Evolutionary conservation across 2,329 filamentous ascomycete species (phyloP).

Genomic region (Aspergillus sp.): DNA sequence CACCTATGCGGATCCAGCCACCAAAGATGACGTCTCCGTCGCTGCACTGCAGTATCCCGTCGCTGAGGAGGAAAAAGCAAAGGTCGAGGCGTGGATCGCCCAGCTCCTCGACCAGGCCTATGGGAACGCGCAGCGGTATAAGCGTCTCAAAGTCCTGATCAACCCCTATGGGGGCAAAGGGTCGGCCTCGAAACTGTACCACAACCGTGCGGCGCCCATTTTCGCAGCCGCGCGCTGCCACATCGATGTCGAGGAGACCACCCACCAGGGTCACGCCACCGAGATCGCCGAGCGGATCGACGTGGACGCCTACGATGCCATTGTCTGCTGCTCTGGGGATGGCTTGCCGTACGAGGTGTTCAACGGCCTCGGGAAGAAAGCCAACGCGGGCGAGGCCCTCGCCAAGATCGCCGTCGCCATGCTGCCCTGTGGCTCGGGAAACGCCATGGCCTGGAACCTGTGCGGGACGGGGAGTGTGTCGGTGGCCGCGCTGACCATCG

Average conservation of each 20-base stretch:
- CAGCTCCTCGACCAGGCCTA: constrained; percentile 70
- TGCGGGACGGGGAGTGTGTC: constrained; percentile 76
- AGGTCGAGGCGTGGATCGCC: constrained; percentile 61
- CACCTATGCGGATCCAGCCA: constrained; percentile 65
- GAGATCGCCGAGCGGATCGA: constrained; percentile 75
- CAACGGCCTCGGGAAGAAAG: constrained; percentile 79
- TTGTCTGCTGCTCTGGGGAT: constrained; percentile 88
- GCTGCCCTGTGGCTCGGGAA: constrained; percentile 89
- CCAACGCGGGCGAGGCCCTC: constrained; percentile 73
- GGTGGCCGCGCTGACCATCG: constrained; percentile 74
- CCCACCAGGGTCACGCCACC: constrained; percentile 71
- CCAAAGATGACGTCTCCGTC: constrained; percentile 61
- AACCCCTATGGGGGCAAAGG: constrained; percentile 91
- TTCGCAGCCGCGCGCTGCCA: constrained; percentile 77
- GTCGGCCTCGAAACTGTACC: constrained; percentile 69
- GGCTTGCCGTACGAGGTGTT: constrained; percentile 91
- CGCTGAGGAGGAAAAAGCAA: constrained; percentile 49
- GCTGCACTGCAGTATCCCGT: constrained; percentile 63
- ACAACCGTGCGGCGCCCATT: constrained; percentile 73
- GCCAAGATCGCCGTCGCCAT: constrained; percentile 77
- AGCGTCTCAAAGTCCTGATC: constrained; percentile 81
- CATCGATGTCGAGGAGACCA: constrained; percentile 71
- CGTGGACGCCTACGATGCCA: constrained; percentile 75
- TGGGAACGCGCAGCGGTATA: constrained; percentile 63
- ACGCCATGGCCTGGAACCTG: constrained; percentile 87